Percentiles rank a stretch among this genome's conserved stretches.
Evolutionary conservation across 306 rosid genomes (phyloP).

Genomic region (Vigna trinervia): DNA sequence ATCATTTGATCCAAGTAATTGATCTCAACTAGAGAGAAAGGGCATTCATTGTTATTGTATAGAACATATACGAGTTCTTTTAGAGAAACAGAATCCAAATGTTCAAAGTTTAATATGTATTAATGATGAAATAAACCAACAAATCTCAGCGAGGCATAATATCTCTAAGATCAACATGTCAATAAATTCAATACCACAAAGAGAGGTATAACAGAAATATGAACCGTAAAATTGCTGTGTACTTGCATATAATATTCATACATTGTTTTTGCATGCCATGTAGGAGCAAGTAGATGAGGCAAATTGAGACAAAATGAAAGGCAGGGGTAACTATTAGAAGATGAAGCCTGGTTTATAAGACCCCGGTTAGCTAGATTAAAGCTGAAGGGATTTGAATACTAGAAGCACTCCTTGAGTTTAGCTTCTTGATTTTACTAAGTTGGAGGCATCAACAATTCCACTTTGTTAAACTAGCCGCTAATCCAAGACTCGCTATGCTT

Average conservation of each 20-base stretch:
- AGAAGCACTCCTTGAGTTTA: conserved; percentile 15
- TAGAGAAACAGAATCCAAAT: conserved; percentile 30
- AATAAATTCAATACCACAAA: conserved; percentile 13
- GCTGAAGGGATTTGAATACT: not conserved
- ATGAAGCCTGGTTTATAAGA: conserved; percentile 3
- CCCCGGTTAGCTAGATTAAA: conserved; percentile 10
- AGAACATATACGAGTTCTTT: conserved; percentile 7
- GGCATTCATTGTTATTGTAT: not conserved
- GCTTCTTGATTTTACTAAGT: not conserved
- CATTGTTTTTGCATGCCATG: not conserved
- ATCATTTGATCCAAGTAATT: not conserved
- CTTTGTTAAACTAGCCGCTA: conserved; percentile 9
- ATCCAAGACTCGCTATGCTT: conserved; percentile 31
- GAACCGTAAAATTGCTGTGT: not conserved
- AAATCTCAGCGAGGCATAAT: conserved; percentile 16
- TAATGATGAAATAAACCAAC: conserved; percentile 16
- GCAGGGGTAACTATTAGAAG: not conserved
- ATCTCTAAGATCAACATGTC: conserved; percentile 26
- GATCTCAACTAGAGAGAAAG: not conserved
- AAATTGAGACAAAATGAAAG: conserved; percentile 2
- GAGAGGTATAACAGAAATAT: not conserved
- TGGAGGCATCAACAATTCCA: conserved; percentile 1
- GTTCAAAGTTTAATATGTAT: conserved; percentile 28
- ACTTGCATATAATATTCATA: conserved; percentile 26
- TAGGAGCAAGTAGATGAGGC: not conserved